A percentile compares a stretch with the other conserved stretches of the same genome.
These are phyloP conservation scores for Fraxinus latifolia DNA, from an alignment of 305 asterid genomes.

Conservation along the genomic window DNA sequence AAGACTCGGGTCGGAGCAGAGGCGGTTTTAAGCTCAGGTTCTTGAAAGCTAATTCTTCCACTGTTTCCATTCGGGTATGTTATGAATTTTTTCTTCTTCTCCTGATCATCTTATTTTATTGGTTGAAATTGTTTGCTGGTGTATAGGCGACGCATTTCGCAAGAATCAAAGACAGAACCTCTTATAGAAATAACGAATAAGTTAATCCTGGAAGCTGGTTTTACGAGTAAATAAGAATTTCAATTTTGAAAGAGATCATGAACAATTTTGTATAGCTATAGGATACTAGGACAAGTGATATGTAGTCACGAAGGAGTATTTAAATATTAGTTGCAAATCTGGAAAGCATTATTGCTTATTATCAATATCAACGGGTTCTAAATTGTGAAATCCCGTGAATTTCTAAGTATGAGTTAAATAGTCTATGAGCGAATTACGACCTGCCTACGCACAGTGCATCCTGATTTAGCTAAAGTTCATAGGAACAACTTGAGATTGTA, in stretches of 20 bases:
- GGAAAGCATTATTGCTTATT: not conserved
- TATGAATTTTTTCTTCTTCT: not conserved
- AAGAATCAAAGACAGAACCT: not conserved
- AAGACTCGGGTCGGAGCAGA: slow-evolving; percentile 39
- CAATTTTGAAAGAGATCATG: not conserved
- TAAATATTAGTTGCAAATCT: not conserved
- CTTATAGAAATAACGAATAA: not conserved
- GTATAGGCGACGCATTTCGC: slow-evolving; percentile 11
- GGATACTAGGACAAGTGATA: not conserved
- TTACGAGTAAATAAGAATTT: not conserved
- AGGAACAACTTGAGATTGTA: not conserved
- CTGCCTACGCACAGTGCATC: slow-evolving; percentile 1
- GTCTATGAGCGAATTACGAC: not conserved
- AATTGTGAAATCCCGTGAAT: not conserved
- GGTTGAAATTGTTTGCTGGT: slow-evolving; percentile 2
- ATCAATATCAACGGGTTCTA: slow-evolving; percentile 10
- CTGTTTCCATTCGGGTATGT: slow-evolving; percentile 64
- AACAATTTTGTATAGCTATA: slow-evolving; percentile 3
- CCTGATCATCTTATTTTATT: not conserved
- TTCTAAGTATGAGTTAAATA: not conserved
- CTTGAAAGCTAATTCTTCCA: slow-evolving; percentile 56
- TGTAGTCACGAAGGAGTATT: slow-evolving; percentile 7
- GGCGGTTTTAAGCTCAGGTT: slow-evolving; percentile 43
- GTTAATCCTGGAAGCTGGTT: not conserved
- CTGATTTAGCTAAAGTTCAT: not conserved